Evolutionary conservation across 306 rosid genomes (phyloP).

Genomic region (Canavalia ensiformis): DNA sequence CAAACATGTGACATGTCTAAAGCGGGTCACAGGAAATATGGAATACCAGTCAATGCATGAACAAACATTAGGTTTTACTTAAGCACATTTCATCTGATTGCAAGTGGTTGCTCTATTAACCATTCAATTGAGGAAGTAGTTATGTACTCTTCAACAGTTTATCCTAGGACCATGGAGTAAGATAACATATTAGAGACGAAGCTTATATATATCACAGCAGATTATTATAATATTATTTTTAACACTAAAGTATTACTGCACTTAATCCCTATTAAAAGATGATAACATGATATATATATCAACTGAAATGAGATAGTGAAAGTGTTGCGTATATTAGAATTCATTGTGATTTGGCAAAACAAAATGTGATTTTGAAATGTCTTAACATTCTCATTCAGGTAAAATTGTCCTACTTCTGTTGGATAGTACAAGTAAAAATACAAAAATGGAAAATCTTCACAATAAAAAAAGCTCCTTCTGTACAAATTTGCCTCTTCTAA

Average conservation of each 20-base stretch:
- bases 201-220: background rate
- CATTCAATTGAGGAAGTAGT: background rate
- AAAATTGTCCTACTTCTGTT: background rate
- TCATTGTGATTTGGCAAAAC: no score
- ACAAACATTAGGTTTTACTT: background rate
- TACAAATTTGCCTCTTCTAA: slow-evolving; percentile 22
- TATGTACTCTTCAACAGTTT: background rate
- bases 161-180: background rate
- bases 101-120: background rate
- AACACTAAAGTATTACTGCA: background rate
- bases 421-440: slow-evolving; percentile 1
- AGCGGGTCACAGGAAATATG: background rate
- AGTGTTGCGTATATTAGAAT: no score
- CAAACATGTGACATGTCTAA: background rate
- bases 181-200: background rate
- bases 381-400: no score
- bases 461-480: background rate
- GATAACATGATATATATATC: background rate
- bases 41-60: background rate
- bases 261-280: slow-evolving; percentile 24
- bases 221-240: no score
- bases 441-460: background rate
- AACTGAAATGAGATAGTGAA: no score
- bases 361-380: no score
- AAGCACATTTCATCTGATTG: background rate